Conservation (phyloP, 371 early-diverging fungal genomes). For the Zychaea mexicana region DNA sequence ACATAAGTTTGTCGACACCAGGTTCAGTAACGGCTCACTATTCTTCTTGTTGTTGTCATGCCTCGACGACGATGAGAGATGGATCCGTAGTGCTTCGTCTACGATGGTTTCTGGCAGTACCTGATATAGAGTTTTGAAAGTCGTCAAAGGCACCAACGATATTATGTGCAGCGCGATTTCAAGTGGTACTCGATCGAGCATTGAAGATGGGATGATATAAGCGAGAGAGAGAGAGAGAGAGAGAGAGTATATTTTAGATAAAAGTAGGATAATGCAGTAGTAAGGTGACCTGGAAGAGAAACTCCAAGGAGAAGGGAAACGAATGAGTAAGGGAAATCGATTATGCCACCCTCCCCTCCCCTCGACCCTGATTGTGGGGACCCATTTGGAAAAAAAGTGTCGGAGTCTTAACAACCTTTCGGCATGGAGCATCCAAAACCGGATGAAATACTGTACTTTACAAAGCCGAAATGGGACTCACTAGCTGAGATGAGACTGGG, state of each 20-base stretch:
- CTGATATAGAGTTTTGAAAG: conserved; percentile 27
- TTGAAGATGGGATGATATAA: conserved; percentile 14
- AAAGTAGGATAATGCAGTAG: too few relatives aligned
- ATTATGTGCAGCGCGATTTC: conserved; percentile 40
- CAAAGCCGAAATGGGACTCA: too few relatives aligned
- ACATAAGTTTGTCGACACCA: conserved; percentile 50
- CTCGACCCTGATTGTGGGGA: background rate
- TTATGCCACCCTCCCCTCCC: background rate
- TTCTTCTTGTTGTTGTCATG: background rate
- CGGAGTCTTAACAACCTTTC: too few relatives aligned
- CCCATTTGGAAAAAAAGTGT: too few relatives aligned
- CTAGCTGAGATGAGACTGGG: too few relatives aligned
- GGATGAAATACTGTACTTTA: too few relatives aligned
- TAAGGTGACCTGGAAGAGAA: too few relatives aligned
- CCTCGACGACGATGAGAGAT: conserved; percentile 15
- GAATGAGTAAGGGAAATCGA: background rate
- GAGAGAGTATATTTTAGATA: too few relatives aligned
- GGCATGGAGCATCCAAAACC: too few relatives aligned
- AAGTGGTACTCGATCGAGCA: conserved; percentile 33
- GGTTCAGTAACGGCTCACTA: conserved; percentile 22
- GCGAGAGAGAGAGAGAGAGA: too few relatives aligned
- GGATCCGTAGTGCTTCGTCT: conserved; percentile 36
- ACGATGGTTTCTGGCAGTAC: conserved; percentile 29
- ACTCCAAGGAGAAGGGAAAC: conserved; percentile 7
- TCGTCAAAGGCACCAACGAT: conserved; percentile 25